phyloP scores from a whole-genome alignment of 176 grass and related monocot genomes.

The Phyllostachys edulis region DNA sequence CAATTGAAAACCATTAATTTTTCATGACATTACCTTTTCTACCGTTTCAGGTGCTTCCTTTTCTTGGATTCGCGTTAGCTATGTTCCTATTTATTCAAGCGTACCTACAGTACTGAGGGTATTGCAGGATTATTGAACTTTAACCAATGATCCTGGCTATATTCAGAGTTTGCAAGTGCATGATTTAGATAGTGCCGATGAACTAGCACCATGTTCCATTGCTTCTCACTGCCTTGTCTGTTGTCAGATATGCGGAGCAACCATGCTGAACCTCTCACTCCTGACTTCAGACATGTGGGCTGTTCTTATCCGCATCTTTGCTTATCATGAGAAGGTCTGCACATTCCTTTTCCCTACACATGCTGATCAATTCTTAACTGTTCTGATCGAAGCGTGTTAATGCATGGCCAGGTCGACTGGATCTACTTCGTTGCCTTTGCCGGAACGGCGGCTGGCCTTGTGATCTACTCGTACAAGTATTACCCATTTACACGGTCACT shows the following conservation, averaged over 20 bases:
- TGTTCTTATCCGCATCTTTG: slow-evolving; percentile 62
- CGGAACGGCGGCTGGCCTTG: too few relatives aligned
- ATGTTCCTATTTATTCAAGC: slow-evolving; percentile 84
- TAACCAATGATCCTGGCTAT: not conserved
- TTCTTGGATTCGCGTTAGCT: slow-evolving; percentile 62
- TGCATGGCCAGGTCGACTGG: too few relatives aligned
- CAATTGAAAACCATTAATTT: not conserved
- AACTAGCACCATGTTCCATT: too few relatives aligned
- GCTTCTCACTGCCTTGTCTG: too few relatives aligned
- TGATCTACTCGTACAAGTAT: slow-evolving; percentile 50
- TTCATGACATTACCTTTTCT: not conserved
- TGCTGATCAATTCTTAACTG: too few relatives aligned
- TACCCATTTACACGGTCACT: not conserved
- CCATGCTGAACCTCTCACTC: slow-evolving; percentile 65
- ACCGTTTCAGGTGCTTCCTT: slow-evolving; percentile 56
- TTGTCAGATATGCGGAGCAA: slow-evolving; percentile 65
- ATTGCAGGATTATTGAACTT: not conserved
- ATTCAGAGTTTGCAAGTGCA: not conserved
- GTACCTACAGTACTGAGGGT: slow-evolving; percentile 72
- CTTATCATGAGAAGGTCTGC: slow-evolving; percentile 53
- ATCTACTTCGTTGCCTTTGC: too few relatives aligned
- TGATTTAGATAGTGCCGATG: too few relatives aligned
- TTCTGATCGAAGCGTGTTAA: too few relatives aligned
- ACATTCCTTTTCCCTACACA: not conserved
- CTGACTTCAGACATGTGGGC: slow-evolving; percentile 69